Base-by-base conservation (phyloP, 208 protist genomes). In the Leishmania guyanensis region DNA sequence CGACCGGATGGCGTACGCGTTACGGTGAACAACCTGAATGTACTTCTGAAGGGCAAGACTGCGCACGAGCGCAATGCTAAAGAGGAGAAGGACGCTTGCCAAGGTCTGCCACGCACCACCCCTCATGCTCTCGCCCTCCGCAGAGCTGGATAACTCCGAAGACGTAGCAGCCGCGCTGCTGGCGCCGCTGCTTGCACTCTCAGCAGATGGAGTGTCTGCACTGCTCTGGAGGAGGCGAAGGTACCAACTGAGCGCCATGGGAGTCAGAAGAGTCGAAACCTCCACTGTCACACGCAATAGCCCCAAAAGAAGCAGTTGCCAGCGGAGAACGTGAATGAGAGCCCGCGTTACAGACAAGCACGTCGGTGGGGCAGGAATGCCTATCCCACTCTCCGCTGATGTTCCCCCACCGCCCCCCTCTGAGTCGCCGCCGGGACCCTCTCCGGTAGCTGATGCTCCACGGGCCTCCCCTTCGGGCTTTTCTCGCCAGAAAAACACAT, bases 201-300 rank as follows among this genome's bases (percentile, higher is more conserved):
- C 68, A 8, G 68, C 8, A 46, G 68, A 72, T 22, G 68, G 6
- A 10, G 68, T 51, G 20, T 51, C 68, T 8, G 43, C 2, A 17
- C 5, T 33, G 20, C 68, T n/a, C 68, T 72, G 16, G 12, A 80
- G 80, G 80, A 88, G 78, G 10, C 84, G 95, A 29, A 43, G 78
- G 29, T 93, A 83, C 72, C 36, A 90, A 53, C 88, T 73, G 2
- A 97, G 83, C 16, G 93, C 80, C 48, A 94, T 77, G 0, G 94
- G 94, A 1, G 77, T 72, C 20, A 86, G 66, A 48, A 97, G 92
- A 20, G 81, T 68, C 60, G 75, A 80, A 14, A 77, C 71, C 36
- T 96, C 92, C 16, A 87, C 85, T 0, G 89, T 20, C 9, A 93
- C 14, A 58, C 92, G 93, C 29, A 91, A 79, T 12, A 89, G 79